These are phyloP conservation scores for Ricinus communis DNA, from an alignment of 345 rosid species.

Conservation along the genomic window DNA sequence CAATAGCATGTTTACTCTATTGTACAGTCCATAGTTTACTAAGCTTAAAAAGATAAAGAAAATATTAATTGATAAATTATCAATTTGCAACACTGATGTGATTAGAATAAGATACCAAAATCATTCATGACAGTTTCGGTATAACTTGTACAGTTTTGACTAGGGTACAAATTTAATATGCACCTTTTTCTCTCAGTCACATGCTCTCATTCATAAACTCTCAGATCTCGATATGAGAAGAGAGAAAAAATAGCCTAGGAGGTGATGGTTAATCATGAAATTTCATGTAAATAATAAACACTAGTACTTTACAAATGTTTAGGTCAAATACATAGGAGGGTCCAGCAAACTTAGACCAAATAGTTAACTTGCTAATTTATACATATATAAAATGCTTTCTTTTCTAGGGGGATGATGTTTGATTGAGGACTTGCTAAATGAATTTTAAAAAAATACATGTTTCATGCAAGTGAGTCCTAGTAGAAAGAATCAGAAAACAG, in stretches of 20 bases:
- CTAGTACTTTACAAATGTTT: not conserved
- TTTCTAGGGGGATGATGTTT: not conserved
- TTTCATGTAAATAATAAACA: not conserved
- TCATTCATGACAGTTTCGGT: too few relatives aligned
- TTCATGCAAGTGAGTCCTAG: too few relatives aligned
- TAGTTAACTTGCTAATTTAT: not conserved
- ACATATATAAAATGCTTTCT: not conserved
- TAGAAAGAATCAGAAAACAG: too few relatives aligned
- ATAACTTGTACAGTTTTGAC: too few relatives aligned
- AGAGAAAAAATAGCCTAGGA: too few relatives aligned
- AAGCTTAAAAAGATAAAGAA: too few relatives aligned
- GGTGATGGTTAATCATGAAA: too few relatives aligned
- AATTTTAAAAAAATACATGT: not conserved
- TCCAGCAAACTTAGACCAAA: not conserved
- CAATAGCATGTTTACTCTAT: too few relatives aligned
- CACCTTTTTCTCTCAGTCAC: not conserved
- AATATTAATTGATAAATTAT: too few relatives aligned
- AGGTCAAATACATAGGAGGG: not conserved
- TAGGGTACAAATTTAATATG: not conserved
- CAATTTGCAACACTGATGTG: too few relatives aligned
- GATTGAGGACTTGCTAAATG: not conserved
- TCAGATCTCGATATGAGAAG: slow-evolving; percentile 1
- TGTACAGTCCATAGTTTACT: too few relatives aligned
- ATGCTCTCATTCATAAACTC: slow-evolving; percentile 9
- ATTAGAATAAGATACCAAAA: too few relatives aligned